Evolutionary conservation across 768 basidiomycete genomes (phyloP), one percentile per base, ranked within the genome.

Genomic region (Leccinum truebloodii): DNA sequence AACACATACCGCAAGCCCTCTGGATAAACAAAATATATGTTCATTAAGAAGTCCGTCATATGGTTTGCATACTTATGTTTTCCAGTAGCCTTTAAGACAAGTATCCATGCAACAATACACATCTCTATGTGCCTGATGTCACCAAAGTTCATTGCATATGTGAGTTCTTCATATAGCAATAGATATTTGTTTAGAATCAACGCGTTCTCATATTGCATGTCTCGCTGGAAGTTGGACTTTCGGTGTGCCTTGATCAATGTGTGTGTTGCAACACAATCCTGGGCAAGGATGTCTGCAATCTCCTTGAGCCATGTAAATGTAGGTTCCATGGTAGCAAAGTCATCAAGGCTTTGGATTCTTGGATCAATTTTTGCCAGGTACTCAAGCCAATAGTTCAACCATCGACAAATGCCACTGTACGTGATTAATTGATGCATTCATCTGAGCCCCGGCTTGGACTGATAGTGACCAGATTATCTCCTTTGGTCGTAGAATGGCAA

Each of bases 121-220:
- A 55, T 65, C 48, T 77, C 72, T 0, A 76, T 58, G 0, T 65
- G 64, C 0, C 73, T 71, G 49, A 78, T 75, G 34, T 77, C 76
- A 0, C 76, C 70, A 1, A 9, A 7, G 30, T 76, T 77, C 69
- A 77, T 74, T 0, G 69, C 68, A 60, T 74, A 68, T 0, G 67
- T 65, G 1, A 78, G 55, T 50, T 81, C 80, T 41, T 78, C 74
- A 55, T 82, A 82, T 0, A 81, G 69, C 1, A 79, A 49, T 9
- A 76, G 66, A 28, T 78, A 76, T 30, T 76, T 61, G 13, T 79
- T 67, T 2, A 63, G 30, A 0, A 79, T 57, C 9, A 76, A 37
- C 0, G 57, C 52, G 57, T 82, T 81, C 59, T 78, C 74, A 13
- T 63, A 58, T 16, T 75, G 67, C 7, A 66, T 26, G 26, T 39